Base-by-base conservation (phyloP, 495 filamentous ascomycete genomes). In the Durotheca rogersii region DNA sequence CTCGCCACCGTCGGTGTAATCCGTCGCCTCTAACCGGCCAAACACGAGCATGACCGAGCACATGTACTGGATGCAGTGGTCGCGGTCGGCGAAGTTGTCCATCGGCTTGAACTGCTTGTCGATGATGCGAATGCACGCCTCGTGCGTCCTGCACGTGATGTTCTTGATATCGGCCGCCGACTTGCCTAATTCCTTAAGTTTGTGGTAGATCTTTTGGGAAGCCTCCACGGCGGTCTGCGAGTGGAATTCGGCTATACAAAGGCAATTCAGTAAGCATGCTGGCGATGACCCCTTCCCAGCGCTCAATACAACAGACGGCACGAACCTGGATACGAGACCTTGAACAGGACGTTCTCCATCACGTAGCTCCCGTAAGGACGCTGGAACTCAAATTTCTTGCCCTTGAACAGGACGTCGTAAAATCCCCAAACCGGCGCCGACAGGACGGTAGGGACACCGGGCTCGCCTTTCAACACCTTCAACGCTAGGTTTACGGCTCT, bases 41-140 rank as follows among this genome's bases (percentile, higher is more conserved):
- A 88, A 96, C 41, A 86, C 86, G 50, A 98, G 82, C 86, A 96
- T 96, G 51, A 89, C 90, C 41, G 93, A 78, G 67, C 89, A 87
- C 93, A 98, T 98, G 79, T 98, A 98, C 74, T 96, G 93, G 57
- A 98, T 92, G 75, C 93, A 98, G 78, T 97, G 93, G 71, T 98
- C 93, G 54, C 93, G 90, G 72, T 98, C 93, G 53, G 93, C 93
- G 65, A 96, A 98, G 79, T 98, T 98, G 77, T 96, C 90, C 87
- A 98, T 91, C 51, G 90, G 85, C 79, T 96, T 97, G 79, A 95
- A 93, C 73, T 97, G 94, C 81, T 98, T 98, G 81, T 98, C 93
- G 65, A 98, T 98, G 72, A 98, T 98, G 43, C 93, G 89, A 61
- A 97, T 82, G 72, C 94, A 97, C 25, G 93, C 93, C 72, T 98